These are phyloP conservation scores for Sphaerostilbella broomeana DNA, from an alignment of 2,329 filamentous ascomycete genomes.

Conservation along the genomic window DNA sequence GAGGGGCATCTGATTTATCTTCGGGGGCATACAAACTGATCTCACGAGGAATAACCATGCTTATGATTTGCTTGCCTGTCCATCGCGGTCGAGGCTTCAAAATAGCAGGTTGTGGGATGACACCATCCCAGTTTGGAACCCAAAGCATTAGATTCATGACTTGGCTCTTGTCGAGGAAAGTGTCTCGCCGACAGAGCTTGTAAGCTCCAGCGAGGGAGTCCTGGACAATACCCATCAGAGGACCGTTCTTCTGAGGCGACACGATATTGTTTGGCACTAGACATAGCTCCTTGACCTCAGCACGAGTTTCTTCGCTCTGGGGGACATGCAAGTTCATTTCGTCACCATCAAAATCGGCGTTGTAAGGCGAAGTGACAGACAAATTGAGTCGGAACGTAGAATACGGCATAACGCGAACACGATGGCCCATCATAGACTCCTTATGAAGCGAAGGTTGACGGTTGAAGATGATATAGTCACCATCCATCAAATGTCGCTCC, in stretches of 20 bases:
- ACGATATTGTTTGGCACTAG: constrained; percentile 99
- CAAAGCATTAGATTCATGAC: constrained; percentile 97
- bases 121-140: constrained; percentile 96
- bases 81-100: constrained; percentile 85
- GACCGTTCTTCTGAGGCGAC: constrained; percentile 92
- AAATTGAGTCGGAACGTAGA: constrained; percentile 97
- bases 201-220: constrained; percentile 94
- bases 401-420: constrained; percentile 96
- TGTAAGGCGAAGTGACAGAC: constrained; percentile 97
- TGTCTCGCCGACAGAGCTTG: constrained; percentile 90
- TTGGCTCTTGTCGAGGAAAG: constrained; percentile 81
- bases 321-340: constrained; percentile 99
- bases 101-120: constrained; percentile 90
- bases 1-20: constrained; percentile 52
- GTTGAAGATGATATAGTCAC: constrained; percentile 99
- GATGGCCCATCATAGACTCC: constrained; percentile 99
- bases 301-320: constrained; percentile 92
- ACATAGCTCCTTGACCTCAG: constrained; percentile 89
- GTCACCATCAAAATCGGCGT: constrained; percentile 99
- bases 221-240: constrained; percentile 98
- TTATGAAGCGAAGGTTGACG: constrained; percentile 98
- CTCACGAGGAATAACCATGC: constrained; percentile 80
- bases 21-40: constrained; percentile 72
- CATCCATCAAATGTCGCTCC: constrained; percentile 90
- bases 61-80: constrained; percentile 97